phyloP scores from a whole-genome alignment of 2,329 filamentous ascomycete species.

The Westerdykella ornata region DNA sequence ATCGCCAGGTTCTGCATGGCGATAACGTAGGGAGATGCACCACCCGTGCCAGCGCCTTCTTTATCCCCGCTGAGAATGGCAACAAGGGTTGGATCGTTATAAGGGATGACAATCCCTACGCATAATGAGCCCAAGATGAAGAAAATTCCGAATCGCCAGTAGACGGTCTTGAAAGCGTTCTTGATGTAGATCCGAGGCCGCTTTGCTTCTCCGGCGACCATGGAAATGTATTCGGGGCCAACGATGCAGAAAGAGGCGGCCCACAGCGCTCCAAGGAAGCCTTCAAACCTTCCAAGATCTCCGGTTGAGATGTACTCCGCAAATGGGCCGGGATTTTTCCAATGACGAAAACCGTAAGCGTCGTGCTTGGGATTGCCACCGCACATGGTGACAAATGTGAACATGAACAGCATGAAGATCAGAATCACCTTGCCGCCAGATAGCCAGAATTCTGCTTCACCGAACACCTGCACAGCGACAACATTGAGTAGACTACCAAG shows the following conservation, averaged over 20 bases:
- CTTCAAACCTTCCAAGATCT: constrained; percentile 21
- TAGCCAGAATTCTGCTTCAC: constrained; percentile 43
- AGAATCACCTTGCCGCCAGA: constrained; percentile 43
- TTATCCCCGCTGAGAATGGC: constrained; percentile 36
- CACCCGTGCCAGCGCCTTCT: constrained; percentile 42
- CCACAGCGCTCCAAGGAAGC: constrained; percentile 37
- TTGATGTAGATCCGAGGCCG: constrained; percentile 43
- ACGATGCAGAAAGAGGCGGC: constrained; percentile 44
- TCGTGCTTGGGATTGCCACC: constrained; percentile 42
- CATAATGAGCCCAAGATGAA: constrained; percentile 43
- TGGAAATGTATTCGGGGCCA: constrained; percentile 46
- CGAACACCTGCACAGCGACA: constrained; percentile 42
- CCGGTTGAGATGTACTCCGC: constrained; percentile 21
- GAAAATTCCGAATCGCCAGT: constrained; percentile 43
- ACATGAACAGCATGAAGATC: constrained; percentile 42
- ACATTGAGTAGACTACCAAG: constrained; percentile 41
- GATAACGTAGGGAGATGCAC: constrained; percentile 58
- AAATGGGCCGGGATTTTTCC: constrained; percentile 36
- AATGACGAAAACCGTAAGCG: constrained; percentile 42
- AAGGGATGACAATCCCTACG: constrained; percentile 47
- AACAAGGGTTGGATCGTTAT: constrained; percentile 65
- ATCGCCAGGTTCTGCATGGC: constrained; percentile 51
- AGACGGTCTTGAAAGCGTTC: constrained; percentile 45
- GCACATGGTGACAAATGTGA: constrained; percentile 44
- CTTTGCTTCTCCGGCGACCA: constrained; percentile 44